Percentiles rank a stretch among this genome's conserved stretches.
These are phyloP conservation scores for Bifiguratus adelaidae DNA, from an alignment of 192 early-diverging fungal genomes.

Conservation along the genomic window DNA sequence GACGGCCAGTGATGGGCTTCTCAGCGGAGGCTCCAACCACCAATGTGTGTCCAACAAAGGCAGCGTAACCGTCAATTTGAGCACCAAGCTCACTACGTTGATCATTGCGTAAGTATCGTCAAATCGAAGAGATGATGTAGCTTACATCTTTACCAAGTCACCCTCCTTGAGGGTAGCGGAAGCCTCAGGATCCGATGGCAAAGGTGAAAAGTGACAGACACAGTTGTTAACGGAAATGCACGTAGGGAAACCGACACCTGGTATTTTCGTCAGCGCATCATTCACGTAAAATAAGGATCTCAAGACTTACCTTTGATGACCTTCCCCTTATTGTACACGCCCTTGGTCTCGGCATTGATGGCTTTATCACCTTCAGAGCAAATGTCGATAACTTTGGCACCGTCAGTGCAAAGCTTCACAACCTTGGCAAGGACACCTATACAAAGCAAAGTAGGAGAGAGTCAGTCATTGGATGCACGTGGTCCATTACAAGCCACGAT, in stretches of 20 bases:
- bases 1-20: constrained; percentile 65
- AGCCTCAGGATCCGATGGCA: constrained; percentile 58
- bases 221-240: constrained; percentile 75
- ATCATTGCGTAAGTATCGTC: not conserved
- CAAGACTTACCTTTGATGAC: constrained; percentile 49
- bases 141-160: constrained; percentile 84
- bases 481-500: too few species aligned
- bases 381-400: constrained; percentile 77
- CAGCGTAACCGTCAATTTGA: constrained; percentile 87
- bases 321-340: constrained; percentile 74
- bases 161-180: constrained; percentile 50
- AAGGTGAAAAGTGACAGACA: constrained; percentile 80
- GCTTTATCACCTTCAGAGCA: constrained; percentile 81
- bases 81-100: constrained; percentile 62
- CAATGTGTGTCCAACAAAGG: constrained; percentile 71
- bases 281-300: not conserved
- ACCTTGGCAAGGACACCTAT: constrained; percentile 62
- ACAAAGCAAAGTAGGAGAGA: constrained; percentile 19
- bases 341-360: constrained; percentile 67
- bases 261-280: not conserved
- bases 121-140: constrained; percentile 1
- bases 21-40: constrained; percentile 76
- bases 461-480: constrained; percentile 13
- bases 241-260: constrained; percentile 83
- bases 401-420: constrained; percentile 57